Evolutionary conservation across 352 stramenopile genomes (phyloP), one percentile per base, ranked within the genome.

Genomic region (Peronosclerospora sorghi): DNA sequence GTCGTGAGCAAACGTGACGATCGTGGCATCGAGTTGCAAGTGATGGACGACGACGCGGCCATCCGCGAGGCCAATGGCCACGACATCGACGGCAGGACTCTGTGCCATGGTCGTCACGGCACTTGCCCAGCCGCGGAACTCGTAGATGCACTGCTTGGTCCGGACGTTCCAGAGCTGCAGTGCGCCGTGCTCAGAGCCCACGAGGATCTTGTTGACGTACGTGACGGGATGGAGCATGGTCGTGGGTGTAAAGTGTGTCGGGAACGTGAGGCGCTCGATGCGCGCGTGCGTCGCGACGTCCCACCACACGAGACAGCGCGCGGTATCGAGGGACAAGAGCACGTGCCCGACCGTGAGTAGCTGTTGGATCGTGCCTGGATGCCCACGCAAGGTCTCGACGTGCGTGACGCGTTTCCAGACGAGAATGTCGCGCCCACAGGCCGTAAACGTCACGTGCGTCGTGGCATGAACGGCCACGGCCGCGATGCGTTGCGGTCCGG

Each of bases 141-240:
- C 52, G 62, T 95, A 95, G 21, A 96, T 68, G 49, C 82, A 80
- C 56, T 89, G 94, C 44, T 85, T 81, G 29, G 80, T 94, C 41
- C 73, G 68, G 8, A 97, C 62, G 59, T 97, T 97, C 82, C 83
- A 95, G 14, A 97, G 63, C 53, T 95, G 63, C 30, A 96, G 51
- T 17, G 46, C 29, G 19, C 90, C 90, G 38, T 94, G 56, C 13
- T 84, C 54, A 29, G 76, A 92, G 32, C 83, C 87, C 9, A 97
- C 53, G 13, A 97, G 49, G 30, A 96, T 68, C 68, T 97, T 97
- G 78, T 97, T 97, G 8, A 97, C 46, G 62, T 97, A 97, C 32
- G 89, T 97, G 32, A 75, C 62, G 15, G 90, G 90, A 56, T 97
- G 90, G 51, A 95, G 46, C 46, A 96, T 75, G 15, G 73, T 65